Evolutionary conservation across 2,329 filamentous ascomycete genomes (phyloP).

Genomic region (Aaosphaeria pasadenensis): DNA sequence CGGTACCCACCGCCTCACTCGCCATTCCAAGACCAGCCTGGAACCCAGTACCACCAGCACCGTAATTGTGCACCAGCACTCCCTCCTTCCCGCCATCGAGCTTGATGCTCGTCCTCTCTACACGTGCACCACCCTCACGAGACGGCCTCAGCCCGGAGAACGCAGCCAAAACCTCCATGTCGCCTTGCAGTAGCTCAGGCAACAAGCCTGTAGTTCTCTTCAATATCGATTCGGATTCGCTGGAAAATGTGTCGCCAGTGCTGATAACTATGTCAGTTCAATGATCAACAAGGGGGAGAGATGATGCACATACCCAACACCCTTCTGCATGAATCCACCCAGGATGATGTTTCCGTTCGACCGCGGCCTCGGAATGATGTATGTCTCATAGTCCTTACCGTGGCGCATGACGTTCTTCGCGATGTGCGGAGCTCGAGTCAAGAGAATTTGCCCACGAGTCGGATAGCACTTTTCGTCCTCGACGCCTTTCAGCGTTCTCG

Average conservation of each 20-base stretch:
- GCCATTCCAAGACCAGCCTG: slow-evolving; percentile 18
- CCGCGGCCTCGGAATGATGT: slow-evolving; percentile 15
- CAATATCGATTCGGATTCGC: neutral
- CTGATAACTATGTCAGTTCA: neutral
- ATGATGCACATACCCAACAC: slow-evolving; percentile 5
- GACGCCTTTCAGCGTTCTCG: slow-evolving; percentile 9
- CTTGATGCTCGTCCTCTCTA: slow-evolving; percentile 9
- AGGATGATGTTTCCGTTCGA: slow-evolving; percentile 17
- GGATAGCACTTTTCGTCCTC: slow-evolving; percentile 12
- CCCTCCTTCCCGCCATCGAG: neutral
- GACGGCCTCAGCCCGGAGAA: slow-evolving; percentile 14
- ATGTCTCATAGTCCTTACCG: slow-evolving; percentile 17
- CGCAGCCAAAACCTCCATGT: slow-evolving; percentile 12
- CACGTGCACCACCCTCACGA: slow-evolving; percentile 12
- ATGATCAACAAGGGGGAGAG: neutral
- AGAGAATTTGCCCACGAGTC: slow-evolving; percentile 14
- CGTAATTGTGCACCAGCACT: slow-evolving; percentile 15
- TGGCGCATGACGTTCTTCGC: slow-evolving; percentile 15
- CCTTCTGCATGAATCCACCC: slow-evolving; percentile 17
- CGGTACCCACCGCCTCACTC: slow-evolving; percentile 8
- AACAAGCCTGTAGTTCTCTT: neutral
- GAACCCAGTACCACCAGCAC: slow-evolving; percentile 13
- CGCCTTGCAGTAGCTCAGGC: neutral
- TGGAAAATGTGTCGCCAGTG: neutral
- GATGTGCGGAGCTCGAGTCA: slow-evolving; percentile 12